Percentiles rank a stretch among this genome's conserved stretches.
Conservation (phyloP, 441 rosid species). For the Populus hybrid region DNA sequence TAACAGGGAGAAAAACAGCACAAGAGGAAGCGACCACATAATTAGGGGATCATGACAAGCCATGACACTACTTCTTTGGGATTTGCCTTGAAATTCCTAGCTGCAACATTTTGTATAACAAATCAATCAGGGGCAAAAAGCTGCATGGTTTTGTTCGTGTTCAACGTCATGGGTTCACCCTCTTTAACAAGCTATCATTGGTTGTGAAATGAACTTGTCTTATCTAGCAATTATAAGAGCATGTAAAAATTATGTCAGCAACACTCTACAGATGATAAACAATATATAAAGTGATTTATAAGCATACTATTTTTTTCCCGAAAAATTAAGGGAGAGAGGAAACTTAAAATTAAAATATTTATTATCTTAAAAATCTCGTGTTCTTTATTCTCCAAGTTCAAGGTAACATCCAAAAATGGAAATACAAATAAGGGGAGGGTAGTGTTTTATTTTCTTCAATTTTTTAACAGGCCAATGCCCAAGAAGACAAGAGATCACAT, state of each 20-base stretch:
- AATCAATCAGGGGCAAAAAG: background rate
- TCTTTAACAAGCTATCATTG: background rate
- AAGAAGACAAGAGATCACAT: background rate
- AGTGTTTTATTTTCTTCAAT: background rate
- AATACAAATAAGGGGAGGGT: background rate
- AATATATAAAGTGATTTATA: background rate
- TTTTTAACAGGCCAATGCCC: background rate
- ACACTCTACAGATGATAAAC: no score
- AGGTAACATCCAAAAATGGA: background rate
- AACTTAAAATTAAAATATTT: no score
- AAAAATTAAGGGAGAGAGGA: background rate
- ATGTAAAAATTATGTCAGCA: no score
- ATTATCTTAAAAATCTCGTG: background rate
- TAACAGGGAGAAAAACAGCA: conserved; percentile 11
- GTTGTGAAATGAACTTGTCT: background rate
- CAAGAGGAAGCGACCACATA: conserved; percentile 13
- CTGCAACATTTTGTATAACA: background rate
- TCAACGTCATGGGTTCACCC: background rate
- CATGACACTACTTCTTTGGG: background rate
- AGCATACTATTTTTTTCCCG: background rate
- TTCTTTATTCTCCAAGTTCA: background rate
- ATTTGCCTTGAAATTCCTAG: background rate
- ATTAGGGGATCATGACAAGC: background rate
- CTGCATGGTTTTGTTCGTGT: background rate
- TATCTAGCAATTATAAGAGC: background rate